Evolutionary conservation across 441 rosid genomes (phyloP).

Genomic region (Breynia disticha): DNA sequence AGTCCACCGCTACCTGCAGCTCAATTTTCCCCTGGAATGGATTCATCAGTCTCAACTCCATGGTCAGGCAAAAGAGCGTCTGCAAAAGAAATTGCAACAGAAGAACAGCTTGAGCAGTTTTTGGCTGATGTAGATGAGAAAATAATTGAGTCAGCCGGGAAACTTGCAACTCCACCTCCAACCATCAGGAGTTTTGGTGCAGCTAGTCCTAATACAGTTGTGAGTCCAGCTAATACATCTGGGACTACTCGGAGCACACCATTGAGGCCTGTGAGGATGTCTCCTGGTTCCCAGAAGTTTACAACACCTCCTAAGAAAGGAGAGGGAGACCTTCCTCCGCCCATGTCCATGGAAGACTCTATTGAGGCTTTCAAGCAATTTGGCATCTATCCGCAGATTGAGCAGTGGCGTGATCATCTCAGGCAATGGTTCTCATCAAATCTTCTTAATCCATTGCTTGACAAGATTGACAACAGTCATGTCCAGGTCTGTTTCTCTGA

Average conservation of each 20-base stretch:
- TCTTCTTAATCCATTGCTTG: slow-evolving; percentile 65
- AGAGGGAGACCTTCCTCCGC: slow-evolving; percentile 82
- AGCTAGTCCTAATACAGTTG: slow-evolving; percentile 58
- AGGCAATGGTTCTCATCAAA: slow-evolving; percentile 94
- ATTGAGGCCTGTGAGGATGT: slow-evolving; percentile 85
- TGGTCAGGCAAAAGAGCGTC: slow-evolving; percentile 61
- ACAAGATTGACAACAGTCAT: slow-evolving; percentile 80
- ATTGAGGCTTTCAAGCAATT: slow-evolving; percentile 67
- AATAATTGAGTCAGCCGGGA: slow-evolving; percentile 69
- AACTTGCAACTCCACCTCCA: slow-evolving; percentile 69
- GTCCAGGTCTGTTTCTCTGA: slow-evolving; percentile 44
- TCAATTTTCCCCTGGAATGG: slow-evolving; percentile 56
- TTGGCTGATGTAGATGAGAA: slow-evolving; percentile 71
- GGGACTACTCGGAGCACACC: slow-evolving; percentile 89
- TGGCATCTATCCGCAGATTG: slow-evolving; percentile 87
- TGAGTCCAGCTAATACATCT: slow-evolving; percentile 62
- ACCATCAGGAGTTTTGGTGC: slow-evolving; percentile 51
- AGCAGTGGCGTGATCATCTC: slow-evolving; percentile 81
- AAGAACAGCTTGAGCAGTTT: slow-evolving; percentile 80
- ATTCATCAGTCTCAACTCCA: slow-evolving; percentile 55
- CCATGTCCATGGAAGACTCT: slow-evolving; percentile 88
- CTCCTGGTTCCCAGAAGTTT: slow-evolving; percentile 92
- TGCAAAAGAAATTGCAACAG: slow-evolving; percentile 51
- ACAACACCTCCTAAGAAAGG: slow-evolving; percentile 94
- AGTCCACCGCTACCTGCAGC: slow-evolving; percentile 42